phyloP scores from a whole-genome alignment of 768 basidiomycete genomes.

The Hericium coralloides region DNA sequence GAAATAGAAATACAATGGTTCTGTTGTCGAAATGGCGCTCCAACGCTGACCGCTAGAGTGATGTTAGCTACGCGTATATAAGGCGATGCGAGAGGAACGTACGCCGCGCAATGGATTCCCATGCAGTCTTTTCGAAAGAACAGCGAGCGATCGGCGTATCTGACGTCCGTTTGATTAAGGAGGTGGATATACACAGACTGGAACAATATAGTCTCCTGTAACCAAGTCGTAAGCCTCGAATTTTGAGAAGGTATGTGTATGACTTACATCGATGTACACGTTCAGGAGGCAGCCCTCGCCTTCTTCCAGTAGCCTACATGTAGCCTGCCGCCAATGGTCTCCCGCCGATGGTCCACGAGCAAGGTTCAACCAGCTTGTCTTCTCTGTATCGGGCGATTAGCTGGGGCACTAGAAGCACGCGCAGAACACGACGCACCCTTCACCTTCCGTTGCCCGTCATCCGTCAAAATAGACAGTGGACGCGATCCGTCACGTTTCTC shows the following conservation, averaged over 20 bases:
- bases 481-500: slow-evolving; percentile 42
- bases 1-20: slow-evolving; percentile 73
- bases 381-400: slow-evolving; percentile 36
- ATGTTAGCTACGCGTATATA: slow-evolving; percentile 1
- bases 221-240: neutral
- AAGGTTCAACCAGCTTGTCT: slow-evolving; percentile 62
- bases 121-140: slow-evolving; percentile 73
- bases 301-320: slow-evolving; percentile 63
- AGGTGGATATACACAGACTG: slow-evolving; percentile 68
- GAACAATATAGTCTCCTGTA: slow-evolving; percentile 62
- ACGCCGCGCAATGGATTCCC: slow-evolving; percentile 59
- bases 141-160: slow-evolving; percentile 64
- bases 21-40: slow-evolving; percentile 39
- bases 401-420: neutral
- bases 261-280: slow-evolving; percentile 67
- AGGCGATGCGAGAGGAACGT: slow-evolving; percentile 14
- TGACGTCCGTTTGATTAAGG: slow-evolving; percentile 73
- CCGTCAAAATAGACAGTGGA: slow-evolving; percentile 24
- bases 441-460: slow-evolving; percentile 41
- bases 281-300: slow-evolving; percentile 59
- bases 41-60: slow-evolving; percentile 48
- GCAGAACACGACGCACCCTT: slow-evolving; percentile 38
- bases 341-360: slow-evolving; percentile 38
- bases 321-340: slow-evolving; percentile 66
- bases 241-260: neutral